These are phyloP conservation scores for Aspergillus sp. DNA, from an alignment of 2,329 filamentous ascomycete species.

Conservation along the genomic window DNA sequence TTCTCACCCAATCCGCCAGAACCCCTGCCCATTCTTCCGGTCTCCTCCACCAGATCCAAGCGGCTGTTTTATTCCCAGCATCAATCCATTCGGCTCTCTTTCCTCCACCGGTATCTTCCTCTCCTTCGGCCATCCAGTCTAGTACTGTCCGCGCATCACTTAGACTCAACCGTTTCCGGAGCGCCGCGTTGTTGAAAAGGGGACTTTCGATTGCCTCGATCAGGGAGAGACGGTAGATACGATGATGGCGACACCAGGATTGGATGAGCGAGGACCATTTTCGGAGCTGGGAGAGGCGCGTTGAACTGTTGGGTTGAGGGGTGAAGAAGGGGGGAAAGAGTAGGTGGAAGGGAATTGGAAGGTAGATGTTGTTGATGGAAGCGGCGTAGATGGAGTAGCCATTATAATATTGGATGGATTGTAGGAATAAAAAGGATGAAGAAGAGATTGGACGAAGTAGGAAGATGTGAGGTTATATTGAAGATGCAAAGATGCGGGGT, in stretches of 20 bases:
- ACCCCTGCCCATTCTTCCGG: constrained; percentile 85
- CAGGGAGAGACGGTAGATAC: constrained; percentile 70
- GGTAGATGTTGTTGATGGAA: constrained; percentile 12
- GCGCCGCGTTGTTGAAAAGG: constrained; percentile 49
- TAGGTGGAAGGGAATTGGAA: constrained; percentile 40
- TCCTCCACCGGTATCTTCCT: constrained; percentile 44
- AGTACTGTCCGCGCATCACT: constrained; percentile 51
- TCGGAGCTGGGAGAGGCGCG: constrained; percentile 51
- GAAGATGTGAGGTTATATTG: too few species aligned
- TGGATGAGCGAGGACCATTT: constrained; percentile 88
- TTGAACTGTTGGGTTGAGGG: constrained; percentile 42
- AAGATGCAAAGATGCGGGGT: too few species aligned
- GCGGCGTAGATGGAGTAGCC: neutral
- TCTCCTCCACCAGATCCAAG: constrained; percentile 78
- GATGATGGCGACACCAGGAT: constrained; percentile 73
- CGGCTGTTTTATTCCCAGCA: constrained; percentile 48
- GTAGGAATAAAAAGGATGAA: too few species aligned
- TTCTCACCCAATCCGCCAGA: constrained; percentile 64
- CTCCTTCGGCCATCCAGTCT: constrained; percentile 50
- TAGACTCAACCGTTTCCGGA: constrained; percentile 44
- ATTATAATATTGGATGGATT: neutral
- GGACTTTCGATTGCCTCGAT: constrained; percentile 55
- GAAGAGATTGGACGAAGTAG: too few species aligned
- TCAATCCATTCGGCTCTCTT: constrained; percentile 57
- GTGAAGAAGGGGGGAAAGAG: constrained; percentile 52